A percentile compares a stretch with the other conserved stretches of the same genome.
These are phyloP conservation scores for Globisporangium camurandrum DNA, from an alignment of 352 stramenopile species.

Conservation along the genomic window DNA sequence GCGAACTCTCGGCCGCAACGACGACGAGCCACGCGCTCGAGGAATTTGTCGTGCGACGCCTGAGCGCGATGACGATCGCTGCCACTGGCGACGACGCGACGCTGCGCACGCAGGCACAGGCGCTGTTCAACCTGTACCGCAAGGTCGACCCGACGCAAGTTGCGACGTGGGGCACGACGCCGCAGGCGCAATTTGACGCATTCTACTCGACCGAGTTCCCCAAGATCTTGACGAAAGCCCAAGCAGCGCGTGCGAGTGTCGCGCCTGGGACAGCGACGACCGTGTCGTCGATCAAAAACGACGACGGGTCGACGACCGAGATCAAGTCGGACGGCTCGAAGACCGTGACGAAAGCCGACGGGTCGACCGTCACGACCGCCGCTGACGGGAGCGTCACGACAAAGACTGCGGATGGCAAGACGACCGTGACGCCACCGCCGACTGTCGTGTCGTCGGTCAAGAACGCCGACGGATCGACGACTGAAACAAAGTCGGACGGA, in stretches of 20 bases:
- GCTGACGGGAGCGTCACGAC: slow-evolving; percentile 6
- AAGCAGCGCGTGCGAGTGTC: slow-evolving; percentile 7
- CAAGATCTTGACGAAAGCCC: slow-evolving; percentile 33
- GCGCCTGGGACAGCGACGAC: slow-evolving; percentile 12
- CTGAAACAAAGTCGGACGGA: slow-evolving; percentile 8
- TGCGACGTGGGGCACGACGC: slow-evolving; percentile 31
- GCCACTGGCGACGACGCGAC: slow-evolving; percentile 16
- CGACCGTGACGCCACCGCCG: slow-evolving; percentile 9
- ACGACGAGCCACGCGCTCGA: slow-evolving; percentile 29
- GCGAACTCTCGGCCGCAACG: slow-evolving; percentile 8
- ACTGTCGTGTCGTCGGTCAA: slow-evolving; percentile 12
- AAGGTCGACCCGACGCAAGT: slow-evolving; percentile 35
- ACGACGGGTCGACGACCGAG: slow-evolving; percentile 10
- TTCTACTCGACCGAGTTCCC: slow-evolving; percentile 65
- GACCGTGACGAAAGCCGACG: slow-evolving; percentile 4
- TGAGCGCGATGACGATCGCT: slow-evolving; percentile 19
- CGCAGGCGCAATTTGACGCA: slow-evolving; percentile 35
- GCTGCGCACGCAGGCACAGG: slow-evolving; percentile 28
- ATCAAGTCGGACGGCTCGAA: slow-evolving; percentile 7
- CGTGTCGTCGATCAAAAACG: slow-evolving; percentile 11
- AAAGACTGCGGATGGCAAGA: slow-evolving; percentile 7
- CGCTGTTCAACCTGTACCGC: slow-evolving; percentile 67
- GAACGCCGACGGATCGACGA: slow-evolving; percentile 10
- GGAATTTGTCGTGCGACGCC: slow-evolving; percentile 31
- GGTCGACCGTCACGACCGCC: background rate